Evolutionary conservation across 805 yeast genomes (phyloP).

Genomic region (Yamadazyma phyllophila): DNA sequence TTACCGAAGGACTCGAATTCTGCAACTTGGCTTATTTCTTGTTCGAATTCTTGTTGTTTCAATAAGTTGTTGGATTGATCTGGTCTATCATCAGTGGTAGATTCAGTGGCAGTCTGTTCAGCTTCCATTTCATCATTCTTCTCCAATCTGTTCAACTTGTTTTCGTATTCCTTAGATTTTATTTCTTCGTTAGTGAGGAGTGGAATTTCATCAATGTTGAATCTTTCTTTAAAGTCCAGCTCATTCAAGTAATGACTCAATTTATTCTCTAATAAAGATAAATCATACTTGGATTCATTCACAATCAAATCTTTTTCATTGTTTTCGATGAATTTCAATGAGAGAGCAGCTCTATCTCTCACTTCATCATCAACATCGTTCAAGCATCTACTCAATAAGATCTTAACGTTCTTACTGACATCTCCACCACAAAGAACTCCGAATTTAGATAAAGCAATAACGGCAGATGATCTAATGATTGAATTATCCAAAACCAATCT

Average conservation of each 20-base stretch:
- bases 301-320: slow-evolving; percentile 49
- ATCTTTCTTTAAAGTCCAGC: slow-evolving; percentile 51
- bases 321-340: slow-evolving; percentile 59
- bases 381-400: slow-evolving; percentile 77
- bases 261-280: slow-evolving; percentile 75
- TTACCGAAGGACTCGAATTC: slow-evolving; percentile 74
- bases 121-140: slow-evolving; percentile 16
- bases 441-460: slow-evolving; percentile 86
- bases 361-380: slow-evolving; percentile 94
- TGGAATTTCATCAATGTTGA: slow-evolving; percentile 71
- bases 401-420: slow-evolving; percentile 65
- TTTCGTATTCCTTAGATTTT: slow-evolving; percentile 59
- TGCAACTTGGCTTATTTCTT: slow-evolving; percentile 66
- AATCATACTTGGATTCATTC: slow-evolving; percentile 67
- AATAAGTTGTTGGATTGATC: slow-evolving; percentile 29
- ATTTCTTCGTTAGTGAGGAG: slow-evolving; percentile 64
- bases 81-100: slow-evolving; percentile 11
- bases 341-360: slow-evolving; percentile 92
- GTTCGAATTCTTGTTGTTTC: slow-evolving; percentile 63
- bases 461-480: slow-evolving; percentile 93
- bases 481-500: slow-evolving; percentile 95
- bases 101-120: slow-evolving; percentile 10
- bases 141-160: slow-evolving; percentile 44
- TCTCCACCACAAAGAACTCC: slow-evolving; percentile 72
- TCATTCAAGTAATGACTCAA: slow-evolving; percentile 67